Conservation (phyloP, 352 stramenopile species). For the Lagenidium giganteum region DNA sequence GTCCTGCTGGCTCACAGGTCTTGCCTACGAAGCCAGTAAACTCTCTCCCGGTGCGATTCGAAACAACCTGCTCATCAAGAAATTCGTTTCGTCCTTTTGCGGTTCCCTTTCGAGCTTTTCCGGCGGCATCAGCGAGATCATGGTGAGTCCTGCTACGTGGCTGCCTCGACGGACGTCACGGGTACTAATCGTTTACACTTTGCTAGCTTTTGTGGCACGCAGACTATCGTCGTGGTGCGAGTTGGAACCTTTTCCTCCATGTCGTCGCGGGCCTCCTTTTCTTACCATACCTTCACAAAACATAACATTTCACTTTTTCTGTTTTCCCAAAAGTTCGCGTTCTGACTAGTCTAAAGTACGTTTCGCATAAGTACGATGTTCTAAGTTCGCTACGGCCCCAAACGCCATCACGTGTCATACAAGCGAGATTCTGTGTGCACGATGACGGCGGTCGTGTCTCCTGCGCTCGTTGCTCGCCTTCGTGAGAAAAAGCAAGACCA, state of each 20-base stretch:
- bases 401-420: too few species aligned
- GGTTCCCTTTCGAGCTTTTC: conserved; percentile 33
- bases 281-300: conserved; percentile 25
- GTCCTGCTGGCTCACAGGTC: conserved; percentile 23
- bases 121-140: conserved; percentile 23
- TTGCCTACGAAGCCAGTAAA: conserved; percentile 27
- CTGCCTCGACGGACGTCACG: not conserved
- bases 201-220: conserved; percentile 15
- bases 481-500: conserved; percentile 51
- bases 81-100: conserved; percentile 39
- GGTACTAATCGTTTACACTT: not conserved
- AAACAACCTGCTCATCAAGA: conserved; percentile 30
- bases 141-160: conserved; percentile 12
- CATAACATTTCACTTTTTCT: conserved; percentile 1
- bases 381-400: too few species aligned
- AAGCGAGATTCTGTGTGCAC: too few species aligned
- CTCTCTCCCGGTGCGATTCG: conserved; percentile 17
- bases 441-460: conserved; percentile 13
- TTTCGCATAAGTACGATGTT: too few species aligned
- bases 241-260: conserved; percentile 20
- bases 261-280: conserved; percentile 24
- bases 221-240: conserved; percentile 14
- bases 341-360: too few species aligned
- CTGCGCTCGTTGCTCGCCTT: conserved; percentile 15
- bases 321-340: conserved; percentile 1